A percentile compares a stretch with the other conserved stretches of the same genome.
Conservation (phyloP, 345 rosid species). For the Hibiscus mutabilis region DNA sequence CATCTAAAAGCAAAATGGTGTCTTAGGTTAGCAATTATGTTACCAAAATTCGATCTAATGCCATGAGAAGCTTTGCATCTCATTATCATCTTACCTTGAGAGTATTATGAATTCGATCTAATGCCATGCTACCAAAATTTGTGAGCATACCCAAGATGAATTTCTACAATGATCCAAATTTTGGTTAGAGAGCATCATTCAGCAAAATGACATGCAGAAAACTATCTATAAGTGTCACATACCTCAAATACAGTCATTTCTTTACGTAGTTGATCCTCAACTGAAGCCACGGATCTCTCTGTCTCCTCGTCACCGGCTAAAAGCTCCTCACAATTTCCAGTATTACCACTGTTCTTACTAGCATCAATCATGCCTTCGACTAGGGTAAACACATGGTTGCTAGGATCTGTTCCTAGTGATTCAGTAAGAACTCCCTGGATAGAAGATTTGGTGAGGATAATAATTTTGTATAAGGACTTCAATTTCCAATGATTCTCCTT, state of each 20-base stretch:
- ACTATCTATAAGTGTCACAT: slow-evolving; percentile 14
- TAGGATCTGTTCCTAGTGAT: slow-evolving; percentile 43
- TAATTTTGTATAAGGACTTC: slow-evolving; percentile 1
- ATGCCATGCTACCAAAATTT: slow-evolving; percentile 83
- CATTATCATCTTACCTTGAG: slow-evolving; percentile 54
- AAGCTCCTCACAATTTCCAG: slow-evolving; percentile 47
- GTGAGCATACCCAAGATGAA: slow-evolving; percentile 95
- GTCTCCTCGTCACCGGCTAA: slow-evolving; percentile 75
- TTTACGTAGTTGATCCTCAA: slow-evolving; percentile 79
- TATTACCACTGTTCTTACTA: slow-evolving; percentile 44
- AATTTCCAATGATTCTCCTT: neutral
- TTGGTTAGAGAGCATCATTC: neutral
- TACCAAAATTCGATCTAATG: neutral
- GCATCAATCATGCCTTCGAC: slow-evolving; percentile 58
- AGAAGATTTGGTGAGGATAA: slow-evolving; percentile 10
- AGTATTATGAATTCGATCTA: slow-evolving; percentile 84
- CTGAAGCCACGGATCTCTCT: slow-evolving; percentile 67
- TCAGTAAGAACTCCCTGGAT: slow-evolving; percentile 78
- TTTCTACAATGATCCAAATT: slow-evolving; percentile 46
- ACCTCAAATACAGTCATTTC: slow-evolving; percentile 95
- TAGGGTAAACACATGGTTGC: slow-evolving; percentile 47
- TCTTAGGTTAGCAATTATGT: neutral
- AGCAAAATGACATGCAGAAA: neutral
- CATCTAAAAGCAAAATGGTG: slow-evolving; percentile 46
- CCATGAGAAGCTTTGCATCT: too few species aligned